These are phyloP conservation scores for Pythium dissotocum DNA, from an alignment of 352 stramenopile genomes.

Conservation along the genomic window DNA sequence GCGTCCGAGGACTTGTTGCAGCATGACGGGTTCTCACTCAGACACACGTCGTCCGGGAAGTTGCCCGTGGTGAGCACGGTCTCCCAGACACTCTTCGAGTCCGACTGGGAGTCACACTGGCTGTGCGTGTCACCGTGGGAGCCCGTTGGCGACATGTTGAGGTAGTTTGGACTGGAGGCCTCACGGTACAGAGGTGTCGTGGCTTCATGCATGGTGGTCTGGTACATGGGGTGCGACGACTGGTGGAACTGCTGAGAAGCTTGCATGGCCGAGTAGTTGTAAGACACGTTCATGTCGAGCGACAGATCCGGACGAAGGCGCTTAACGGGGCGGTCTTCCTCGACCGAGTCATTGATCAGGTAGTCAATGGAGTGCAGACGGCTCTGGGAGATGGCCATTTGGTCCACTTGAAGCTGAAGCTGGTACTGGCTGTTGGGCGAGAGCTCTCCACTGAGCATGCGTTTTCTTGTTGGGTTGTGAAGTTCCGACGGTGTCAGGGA, in stretches of 20 bases:
- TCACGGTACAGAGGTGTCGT: conserved; percentile 20
- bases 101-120: conserved; percentile 17
- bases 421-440: conserved; percentile 3
- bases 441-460: neutral
- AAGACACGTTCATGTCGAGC: conserved; percentile 15
- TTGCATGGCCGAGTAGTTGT: neutral
- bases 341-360: conserved; percentile 17
- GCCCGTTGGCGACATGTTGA: conserved; percentile 11
- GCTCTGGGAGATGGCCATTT: conserved; percentile 18
- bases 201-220: neutral
- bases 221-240: conserved; percentile 8
- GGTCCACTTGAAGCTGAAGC: conserved; percentile 1
- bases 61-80: conserved; percentile 54
- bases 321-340: conserved; percentile 19
- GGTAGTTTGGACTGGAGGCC: conserved; percentile 8
- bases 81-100: conserved; percentile 62
- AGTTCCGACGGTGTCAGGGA: neutral
- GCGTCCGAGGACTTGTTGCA: conserved; percentile 23
- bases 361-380: conserved; percentile 34
- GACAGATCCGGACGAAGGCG: conserved; percentile 19
- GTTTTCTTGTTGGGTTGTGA: conserved; percentile 11
- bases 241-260: conserved; percentile 8
- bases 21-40: conserved; percentile 44
- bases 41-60: conserved; percentile 62
- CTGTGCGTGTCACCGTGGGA: conserved; percentile 12